Percentiles rank a stretch among this genome's conserved stretches.
These are phyloP conservation scores for Mercurialis annua DNA, from an alignment of 345 rosid genomes.

Conservation along the genomic window DNA sequence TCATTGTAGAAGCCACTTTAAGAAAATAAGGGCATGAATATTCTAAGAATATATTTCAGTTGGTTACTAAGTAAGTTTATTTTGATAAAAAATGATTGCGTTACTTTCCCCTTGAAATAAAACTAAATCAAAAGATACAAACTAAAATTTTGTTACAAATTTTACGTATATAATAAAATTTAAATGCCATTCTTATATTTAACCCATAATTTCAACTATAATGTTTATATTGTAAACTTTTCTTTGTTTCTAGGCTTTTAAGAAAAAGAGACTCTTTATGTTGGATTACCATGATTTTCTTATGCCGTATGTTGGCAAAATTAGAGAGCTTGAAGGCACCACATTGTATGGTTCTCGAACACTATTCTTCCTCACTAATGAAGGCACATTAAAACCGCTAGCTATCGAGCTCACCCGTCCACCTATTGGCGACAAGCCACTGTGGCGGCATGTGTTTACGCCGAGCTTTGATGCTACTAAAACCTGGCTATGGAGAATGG, in stretches of 20 bases:
- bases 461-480: conserved; percentile 42
- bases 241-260: conserved; percentile 7
- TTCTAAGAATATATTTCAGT: too few relatives aligned
- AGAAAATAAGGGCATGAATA: too few relatives aligned
- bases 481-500: conserved; percentile 66
- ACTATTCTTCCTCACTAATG: conserved; percentile 48
- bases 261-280: conserved; percentile 36
- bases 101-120: too few relatives aligned
- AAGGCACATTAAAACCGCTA: conserved; percentile 48
- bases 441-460: conserved; percentile 57
- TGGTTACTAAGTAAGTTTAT: too few relatives aligned
- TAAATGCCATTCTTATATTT: too few relatives aligned
- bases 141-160: too few relatives aligned
- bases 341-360: conserved; percentile 67
- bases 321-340: conserved; percentile 43
- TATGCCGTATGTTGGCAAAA: conserved; percentile 60
- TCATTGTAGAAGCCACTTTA: too few relatives aligned
- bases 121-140: too few relatives aligned
- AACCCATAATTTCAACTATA: too few relatives aligned
- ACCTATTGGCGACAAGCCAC: conserved; percentile 44
- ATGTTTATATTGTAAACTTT: too few relatives aligned
- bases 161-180: too few relatives aligned
- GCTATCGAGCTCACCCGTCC: conserved; percentile 73
- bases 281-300: conserved; percentile 55
- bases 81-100: too few relatives aligned